Evolutionary conservation across 2,329 filamentous ascomycete genomes (phyloP).

Genomic region (Nothophoma quercina): DNA sequence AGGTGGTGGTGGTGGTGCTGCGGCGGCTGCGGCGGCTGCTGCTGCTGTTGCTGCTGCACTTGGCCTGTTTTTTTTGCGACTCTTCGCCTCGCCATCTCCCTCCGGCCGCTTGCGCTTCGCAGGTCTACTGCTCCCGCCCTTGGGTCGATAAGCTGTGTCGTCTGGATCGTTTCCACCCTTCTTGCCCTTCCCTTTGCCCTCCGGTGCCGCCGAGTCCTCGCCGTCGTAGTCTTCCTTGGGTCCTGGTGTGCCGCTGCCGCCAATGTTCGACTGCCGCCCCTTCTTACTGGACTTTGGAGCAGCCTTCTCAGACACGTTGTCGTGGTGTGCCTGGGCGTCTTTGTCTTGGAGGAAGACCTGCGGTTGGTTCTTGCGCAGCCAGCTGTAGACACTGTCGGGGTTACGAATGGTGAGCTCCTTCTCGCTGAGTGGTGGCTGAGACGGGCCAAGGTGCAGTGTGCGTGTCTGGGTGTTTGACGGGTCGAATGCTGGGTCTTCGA

Average conservation of each 20-base stretch:
- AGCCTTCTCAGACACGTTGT: conserved; percentile 48
- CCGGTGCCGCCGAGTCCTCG: conserved; percentile 50
- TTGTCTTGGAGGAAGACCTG: conserved; percentile 85
- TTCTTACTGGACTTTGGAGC: conserved; percentile 39
- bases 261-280: conserved; percentile 45
- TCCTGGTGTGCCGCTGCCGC: conserved; percentile 33
- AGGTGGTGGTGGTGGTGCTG: background rate
- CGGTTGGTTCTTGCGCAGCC: conserved; percentile 85
- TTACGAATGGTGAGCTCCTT: conserved; percentile 71
- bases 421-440: conserved; percentile 52
- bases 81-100: conserved; percentile 39
- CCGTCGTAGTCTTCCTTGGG: conserved; percentile 51
- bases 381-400: conserved; percentile 92
- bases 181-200: conserved; percentile 36
- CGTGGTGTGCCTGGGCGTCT: conserved; percentile 49
- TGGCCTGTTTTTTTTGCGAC: conserved; percentile 44
- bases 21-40: background rate
- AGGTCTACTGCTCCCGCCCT: conserved; percentile 55
- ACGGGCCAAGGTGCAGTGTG: conserved; percentile 50
- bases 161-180: conserved; percentile 47
- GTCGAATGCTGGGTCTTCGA: conserved; percentile 61
- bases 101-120: conserved; percentile 55
- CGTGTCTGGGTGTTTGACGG: conserved; percentile 52
- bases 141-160: conserved; percentile 57
- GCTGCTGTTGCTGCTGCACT: conserved; percentile 25